Percentiles rank a stretch among this genome's conserved stretches.
These are phyloP conservation scores for Penicillium psychrosexuale DNA, from an alignment of 2,329 filamentous ascomycete species.

Conservation along the genomic window DNA sequence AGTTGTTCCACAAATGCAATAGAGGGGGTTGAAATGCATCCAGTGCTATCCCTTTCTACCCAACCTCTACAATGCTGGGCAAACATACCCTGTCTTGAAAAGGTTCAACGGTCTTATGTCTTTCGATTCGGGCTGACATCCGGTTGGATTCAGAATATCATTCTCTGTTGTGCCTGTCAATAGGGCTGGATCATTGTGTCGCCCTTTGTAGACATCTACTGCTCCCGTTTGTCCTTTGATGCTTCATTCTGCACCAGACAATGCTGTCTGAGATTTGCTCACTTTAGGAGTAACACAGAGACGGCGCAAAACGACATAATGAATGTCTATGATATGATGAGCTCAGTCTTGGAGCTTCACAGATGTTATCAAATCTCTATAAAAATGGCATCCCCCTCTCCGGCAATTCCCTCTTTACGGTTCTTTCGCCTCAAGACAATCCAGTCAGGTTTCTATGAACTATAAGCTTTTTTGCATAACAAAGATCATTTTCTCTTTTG, in stretches of 20 bases:
- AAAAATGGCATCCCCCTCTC: neutral
- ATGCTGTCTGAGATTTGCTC: neutral
- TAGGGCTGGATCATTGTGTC: constrained; percentile 1
- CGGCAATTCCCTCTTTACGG: constrained; percentile 3
- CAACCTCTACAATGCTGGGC: constrained; percentile 2
- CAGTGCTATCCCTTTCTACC: constrained; percentile 10
- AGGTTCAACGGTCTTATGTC: constrained; percentile 5
- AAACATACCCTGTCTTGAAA: constrained; percentile 1
- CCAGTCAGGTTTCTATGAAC: neutral
- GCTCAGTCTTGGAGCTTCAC: constrained; percentile 1
- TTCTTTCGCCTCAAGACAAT: constrained; percentile 4
- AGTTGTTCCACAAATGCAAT: neutral
- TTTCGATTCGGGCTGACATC: constrained; percentile 10
- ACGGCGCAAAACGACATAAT: neutral
- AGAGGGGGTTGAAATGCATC: constrained; percentile 11
- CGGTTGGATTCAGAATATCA: constrained; percentile 12
- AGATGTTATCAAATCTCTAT: neutral
- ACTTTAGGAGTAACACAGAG: neutral
- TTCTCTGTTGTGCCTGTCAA: constrained; percentile 11
- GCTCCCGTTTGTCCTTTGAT: neutral
- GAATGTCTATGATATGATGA: constrained; percentile 2
- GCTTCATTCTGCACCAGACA: neutral
- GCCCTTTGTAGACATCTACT: neutral
- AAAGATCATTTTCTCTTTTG: neutral
- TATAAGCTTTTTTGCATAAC: neutral